A percentile compares a stretch with the other conserved stretches of the same genome.
Evolutionary conservation across 1,284 basidiomycete genomes (phyloP).

Genomic region (Puccinia coronata): DNA sequence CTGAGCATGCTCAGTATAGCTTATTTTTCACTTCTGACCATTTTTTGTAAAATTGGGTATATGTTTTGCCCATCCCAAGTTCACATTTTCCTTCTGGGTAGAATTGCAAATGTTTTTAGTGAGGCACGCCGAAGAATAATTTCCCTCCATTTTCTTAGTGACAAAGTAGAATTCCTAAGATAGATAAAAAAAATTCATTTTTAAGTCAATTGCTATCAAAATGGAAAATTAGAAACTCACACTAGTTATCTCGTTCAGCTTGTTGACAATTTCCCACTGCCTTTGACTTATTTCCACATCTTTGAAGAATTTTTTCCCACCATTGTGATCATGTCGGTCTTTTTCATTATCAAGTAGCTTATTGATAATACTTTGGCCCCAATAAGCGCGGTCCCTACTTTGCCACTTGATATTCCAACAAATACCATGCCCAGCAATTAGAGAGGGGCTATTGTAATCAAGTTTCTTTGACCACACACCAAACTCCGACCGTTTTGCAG

Average conservation of each 20-base stretch:
- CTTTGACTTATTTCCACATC: background rate
- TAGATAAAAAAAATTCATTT: background rate
- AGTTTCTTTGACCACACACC: background rate
- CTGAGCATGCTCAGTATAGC: no score
- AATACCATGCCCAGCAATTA: conserved; percentile 30
- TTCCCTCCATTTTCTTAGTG: background rate
- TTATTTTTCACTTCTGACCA: no score
- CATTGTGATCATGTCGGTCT: background rate
- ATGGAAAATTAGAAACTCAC: background rate
- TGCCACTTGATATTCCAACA: background rate
- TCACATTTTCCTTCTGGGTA: no score
- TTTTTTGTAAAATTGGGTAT: no score
- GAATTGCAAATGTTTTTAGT: no score
- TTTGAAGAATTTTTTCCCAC: background rate
- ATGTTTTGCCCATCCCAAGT: no score
- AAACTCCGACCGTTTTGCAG: background rate
- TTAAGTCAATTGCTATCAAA: background rate
- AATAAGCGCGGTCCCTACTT: no score
- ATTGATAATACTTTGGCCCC: no score
- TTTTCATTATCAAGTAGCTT: no score
- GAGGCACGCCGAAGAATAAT: no score
- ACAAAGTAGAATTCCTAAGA: conserved; percentile 1
- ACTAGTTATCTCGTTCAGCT: background rate
- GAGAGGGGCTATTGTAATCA: background rate
- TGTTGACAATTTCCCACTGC: background rate